Base-by-base conservation (phyloP, 1,284 basidiomycete species). In the Microbotryum silenes-acaulis region DNA sequence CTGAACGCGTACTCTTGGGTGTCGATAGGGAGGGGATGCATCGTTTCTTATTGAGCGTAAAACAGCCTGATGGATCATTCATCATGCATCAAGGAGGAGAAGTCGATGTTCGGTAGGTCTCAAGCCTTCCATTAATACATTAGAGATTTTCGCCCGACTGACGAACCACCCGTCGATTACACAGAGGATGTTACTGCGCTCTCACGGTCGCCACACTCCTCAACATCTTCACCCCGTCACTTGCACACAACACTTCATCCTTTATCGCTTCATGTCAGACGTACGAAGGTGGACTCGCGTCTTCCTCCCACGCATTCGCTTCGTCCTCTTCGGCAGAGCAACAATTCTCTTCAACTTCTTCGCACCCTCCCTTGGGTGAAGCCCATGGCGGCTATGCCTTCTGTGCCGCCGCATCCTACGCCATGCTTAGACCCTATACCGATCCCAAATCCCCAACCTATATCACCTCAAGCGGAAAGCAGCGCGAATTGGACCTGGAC, bases 301-400 rank as follows among this genome's bases (percentile, higher is more conserved):
- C 87, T 4, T 81, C 90, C 0, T 88, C 89, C 0, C 85, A 89
- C 58, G 85, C 88, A 0, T 83, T 79, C 64, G 72, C 75, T 42
- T 42, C 37, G 37, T 42, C 37, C 16, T 42, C 37, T 42, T 42
- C 37, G 37, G 37, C 16, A 14, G 20, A 64, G 73, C 12, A 57
- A 66, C 5, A 68, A 70, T 57, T 73, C 70, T 68, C 71, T 54
- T 72, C 76, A 73, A 6, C 21, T 3, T 29, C 18, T 42, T 57
- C 33, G 12, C 25, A 12, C 65, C 72, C 71, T 25, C 69, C 71
- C 16, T 81, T 92, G 48, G 88, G 93, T 54, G 96, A 99, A 76
- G 93, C 96, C 0, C 96, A 99, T 69, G 96, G 96, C 8, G 96
- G 96, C 0, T 98, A 99, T 77, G 90, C 93, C 0, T 96, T 88